Conservation (phyloP, 176 grass and related monocot species). For the Pontederia crassipes region DNA sequence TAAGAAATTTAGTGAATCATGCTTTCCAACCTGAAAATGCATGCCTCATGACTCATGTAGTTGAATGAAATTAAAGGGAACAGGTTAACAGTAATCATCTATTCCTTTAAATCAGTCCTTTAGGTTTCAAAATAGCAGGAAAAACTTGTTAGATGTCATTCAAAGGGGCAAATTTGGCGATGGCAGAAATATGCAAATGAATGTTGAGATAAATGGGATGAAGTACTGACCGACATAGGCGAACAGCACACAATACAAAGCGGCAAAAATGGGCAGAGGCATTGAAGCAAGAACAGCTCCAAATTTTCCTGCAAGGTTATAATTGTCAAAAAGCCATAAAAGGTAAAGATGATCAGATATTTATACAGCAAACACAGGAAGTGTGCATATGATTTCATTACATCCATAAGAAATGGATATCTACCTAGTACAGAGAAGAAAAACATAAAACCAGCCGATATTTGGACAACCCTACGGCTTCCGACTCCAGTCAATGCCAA, state of each 20-base stretch:
- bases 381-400: not conserved
- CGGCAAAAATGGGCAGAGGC: slow-evolving; percentile 71
- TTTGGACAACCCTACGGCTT: slow-evolving; percentile 75
- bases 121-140: not conserved
- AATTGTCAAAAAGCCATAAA: not conserved
- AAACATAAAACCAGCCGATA: slow-evolving; percentile 82
- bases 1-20: too few relatives aligned
- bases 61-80: too few relatives aligned
- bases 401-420: not conserved
- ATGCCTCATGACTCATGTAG: too few relatives aligned
- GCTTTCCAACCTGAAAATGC: too few relatives aligned
- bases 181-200: not conserved
- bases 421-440: slow-evolving; percentile 91
- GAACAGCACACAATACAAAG: slow-evolving; percentile 73
- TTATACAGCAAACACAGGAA: not conserved
- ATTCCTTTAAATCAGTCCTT: too few relatives aligned
- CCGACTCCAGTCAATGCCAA: slow-evolving; percentile 74
- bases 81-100: too few relatives aligned
- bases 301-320: slow-evolving; percentile 62
- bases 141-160: slow-evolving; percentile 1
- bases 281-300: slow-evolving; percentile 88
- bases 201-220: slow-evolving; percentile 2
- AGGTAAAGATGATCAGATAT: not conserved
- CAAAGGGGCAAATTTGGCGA: not conserved
- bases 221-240: slow-evolving; percentile 60